phyloP scores from a whole-genome alignment of 805 yeast genomes.

The Wickerhamiella occidentalis region DNA sequence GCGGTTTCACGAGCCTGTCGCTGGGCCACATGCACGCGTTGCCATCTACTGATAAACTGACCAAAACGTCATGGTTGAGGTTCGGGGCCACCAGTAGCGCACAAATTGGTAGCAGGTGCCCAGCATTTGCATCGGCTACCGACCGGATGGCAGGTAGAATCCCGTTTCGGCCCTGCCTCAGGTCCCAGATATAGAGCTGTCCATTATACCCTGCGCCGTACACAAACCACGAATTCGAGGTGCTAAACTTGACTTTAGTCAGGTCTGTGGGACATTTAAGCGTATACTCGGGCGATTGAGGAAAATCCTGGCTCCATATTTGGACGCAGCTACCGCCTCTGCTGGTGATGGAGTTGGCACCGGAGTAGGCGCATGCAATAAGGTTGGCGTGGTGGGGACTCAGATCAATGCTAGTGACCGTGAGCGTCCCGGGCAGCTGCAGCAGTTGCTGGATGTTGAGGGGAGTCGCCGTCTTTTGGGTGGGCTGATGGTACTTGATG shows the following conservation, averaged over 20 bases:
- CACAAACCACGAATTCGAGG: slow-evolving; percentile 30
- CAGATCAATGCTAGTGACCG: slow-evolving; percentile 29
- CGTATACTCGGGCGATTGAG: slow-evolving; percentile 30
- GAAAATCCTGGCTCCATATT: slow-evolving; percentile 29
- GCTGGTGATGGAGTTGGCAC: not conserved
- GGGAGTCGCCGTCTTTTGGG: not conserved
- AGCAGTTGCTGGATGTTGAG: not conserved
- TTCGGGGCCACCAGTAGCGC: slow-evolving; percentile 24
- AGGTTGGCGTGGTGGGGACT: slow-evolving; percentile 28
- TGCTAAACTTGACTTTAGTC: slow-evolving; percentile 32
- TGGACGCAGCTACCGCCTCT: slow-evolving; percentile 16
- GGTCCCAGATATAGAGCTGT: slow-evolving; percentile 41
- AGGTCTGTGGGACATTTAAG: slow-evolving; percentile 35
- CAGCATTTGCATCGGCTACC: slow-evolving; percentile 23
- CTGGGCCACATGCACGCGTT: slow-evolving; percentile 30
- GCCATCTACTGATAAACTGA: slow-evolving; percentile 30
- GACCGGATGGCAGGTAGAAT: slow-evolving; percentile 25
- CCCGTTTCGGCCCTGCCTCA: slow-evolving; percentile 19
- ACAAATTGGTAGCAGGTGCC: slow-evolving; percentile 28
- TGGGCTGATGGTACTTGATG: slow-evolving; percentile 22
- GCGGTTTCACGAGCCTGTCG: slow-evolving; percentile 29
- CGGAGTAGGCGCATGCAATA: slow-evolving; percentile 27
- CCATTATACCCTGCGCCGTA: slow-evolving; percentile 42
- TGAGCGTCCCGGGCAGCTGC: not conserved
- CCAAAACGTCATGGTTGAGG: slow-evolving; percentile 23